A percentile compares a stretch with the other conserved stretches of the same genome.
Conservation (phyloP, 108 stramenopile species). For the Skeletonema tropicum region DNA sequence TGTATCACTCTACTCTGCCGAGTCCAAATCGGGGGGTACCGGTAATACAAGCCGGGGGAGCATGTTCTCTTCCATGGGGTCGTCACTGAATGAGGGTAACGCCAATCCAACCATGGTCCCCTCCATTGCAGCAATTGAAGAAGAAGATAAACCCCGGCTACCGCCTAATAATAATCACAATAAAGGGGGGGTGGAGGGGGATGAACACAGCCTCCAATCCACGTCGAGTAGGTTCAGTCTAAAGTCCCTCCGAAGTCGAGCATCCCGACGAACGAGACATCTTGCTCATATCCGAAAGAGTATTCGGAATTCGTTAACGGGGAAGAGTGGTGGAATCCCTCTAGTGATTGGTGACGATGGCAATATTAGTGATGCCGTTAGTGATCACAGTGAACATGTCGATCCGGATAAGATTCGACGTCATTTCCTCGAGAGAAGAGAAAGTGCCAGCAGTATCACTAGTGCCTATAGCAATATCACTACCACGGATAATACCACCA, state of each 20-base stretch:
- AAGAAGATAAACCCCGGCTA: not conserved
- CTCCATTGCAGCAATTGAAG: not conserved
- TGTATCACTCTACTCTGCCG: not conserved
- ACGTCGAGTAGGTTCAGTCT: not conserved
- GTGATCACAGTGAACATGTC: not conserved
- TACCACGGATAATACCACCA: not conserved
- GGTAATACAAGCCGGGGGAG: not conserved
- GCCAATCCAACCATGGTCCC: not conserved
- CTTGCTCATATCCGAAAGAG: not conserved
- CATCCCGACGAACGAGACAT: not conserved
- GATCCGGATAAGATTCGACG: not conserved
- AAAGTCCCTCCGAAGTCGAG: not conserved
- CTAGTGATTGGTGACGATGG: not conserved
- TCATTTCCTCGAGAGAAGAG: not conserved
- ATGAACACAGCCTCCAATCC: slow-evolving; percentile 1
- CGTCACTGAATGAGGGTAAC: not conserved
- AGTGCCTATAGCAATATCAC: not conserved
- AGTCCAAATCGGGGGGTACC: not conserved
- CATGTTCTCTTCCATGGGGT: not conserved
- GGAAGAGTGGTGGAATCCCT: not conserved
- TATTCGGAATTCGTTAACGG: not conserved
- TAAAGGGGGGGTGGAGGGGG: not conserved
- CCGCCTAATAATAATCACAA: too few relatives aligned
- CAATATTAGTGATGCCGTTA: too few relatives aligned
- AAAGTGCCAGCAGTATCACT: not conserved